Percentiles rank a stretch among this genome's conserved stretches.
Conservation (phyloP, 345 rosid genomes). For the Gossypium turneri region DNA sequence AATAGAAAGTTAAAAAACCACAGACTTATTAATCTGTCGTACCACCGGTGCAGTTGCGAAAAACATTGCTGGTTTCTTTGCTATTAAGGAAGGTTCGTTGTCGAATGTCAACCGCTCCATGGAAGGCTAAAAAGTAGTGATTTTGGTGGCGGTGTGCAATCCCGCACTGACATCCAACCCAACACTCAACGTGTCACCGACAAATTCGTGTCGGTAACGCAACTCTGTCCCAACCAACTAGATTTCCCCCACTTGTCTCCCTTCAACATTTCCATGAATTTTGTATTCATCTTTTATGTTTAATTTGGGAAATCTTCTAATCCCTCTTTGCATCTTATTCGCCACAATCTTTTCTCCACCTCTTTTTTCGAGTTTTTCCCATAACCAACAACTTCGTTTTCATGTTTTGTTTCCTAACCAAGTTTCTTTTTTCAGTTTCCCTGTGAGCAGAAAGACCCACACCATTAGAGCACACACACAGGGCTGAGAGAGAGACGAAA, state of each 20-base stretch:
- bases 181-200: constrained; percentile 33
- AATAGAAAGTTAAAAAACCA: no score
- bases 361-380: constrained; percentile 2
- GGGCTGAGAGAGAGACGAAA: constrained; percentile 26
- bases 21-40: no score
- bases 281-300: neutral
- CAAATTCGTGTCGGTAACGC: constrained; percentile 27
- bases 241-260: neutral
- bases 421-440: neutral
- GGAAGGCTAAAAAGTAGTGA: no score
- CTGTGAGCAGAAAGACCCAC: neutral
- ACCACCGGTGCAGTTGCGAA: no score
- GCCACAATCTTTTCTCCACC: constrained; percentile 50
- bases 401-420: neutral
- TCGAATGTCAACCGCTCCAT: no score
- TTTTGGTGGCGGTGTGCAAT: constrained; percentile 8
- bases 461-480: neutral
- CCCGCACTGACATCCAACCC: constrained; percentile 25
- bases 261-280: neutral
- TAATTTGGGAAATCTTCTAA: neutral
- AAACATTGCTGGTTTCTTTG: no score
- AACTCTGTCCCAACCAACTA: neutral
- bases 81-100: no score
- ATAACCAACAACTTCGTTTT: neutral
- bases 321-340: constrained; percentile 13